A percentile compares a stretch with the other conserved stretches of the same genome.
These are phyloP conservation scores for Clonostachys solani DNA, from an alignment of 2,329 filamentous ascomycete species.

Conservation along the genomic window DNA sequence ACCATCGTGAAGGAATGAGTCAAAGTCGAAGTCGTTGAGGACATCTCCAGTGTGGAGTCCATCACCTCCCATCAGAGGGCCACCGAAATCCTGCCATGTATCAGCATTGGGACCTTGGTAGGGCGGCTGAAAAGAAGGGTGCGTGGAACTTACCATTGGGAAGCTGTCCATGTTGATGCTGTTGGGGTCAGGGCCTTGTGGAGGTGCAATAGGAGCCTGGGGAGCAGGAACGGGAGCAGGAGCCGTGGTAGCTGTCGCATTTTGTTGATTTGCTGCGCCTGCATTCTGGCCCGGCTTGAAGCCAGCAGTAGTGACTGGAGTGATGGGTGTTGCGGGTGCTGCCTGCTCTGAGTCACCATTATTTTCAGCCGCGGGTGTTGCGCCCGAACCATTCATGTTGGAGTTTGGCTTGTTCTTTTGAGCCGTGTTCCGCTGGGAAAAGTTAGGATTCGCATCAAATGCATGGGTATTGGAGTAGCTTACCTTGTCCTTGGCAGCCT, in stretches of 20 bases:
- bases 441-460: conserved; percentile 7
- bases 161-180: conserved; percentile 41
- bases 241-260: conserved; percentile 22
- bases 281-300: conserved; percentile 44
- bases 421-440: conserved; percentile 35
- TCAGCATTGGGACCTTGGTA: conserved; percentile 10
- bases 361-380: conserved; percentile 54
- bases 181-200: conserved; percentile 42
- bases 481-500: conserved; percentile 66
- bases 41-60: conserved; percentile 51
- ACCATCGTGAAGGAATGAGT: conserved; percentile 60
- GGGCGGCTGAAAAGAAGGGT: too few relatives aligned
- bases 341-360: conserved; percentile 53
- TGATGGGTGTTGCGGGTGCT: conserved; percentile 61
- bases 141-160: conserved; percentile 33
- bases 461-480: conserved; percentile 12
- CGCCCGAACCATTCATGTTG: conserved; percentile 35
- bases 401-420: conserved; percentile 59
- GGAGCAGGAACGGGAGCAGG: conserved; percentile 25
- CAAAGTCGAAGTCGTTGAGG: conserved; percentile 63
- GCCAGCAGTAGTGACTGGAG: conserved; percentile 46
- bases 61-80: conserved; percentile 30
- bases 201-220: conserved; percentile 22
- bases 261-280: conserved; percentile 14
- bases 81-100: background rate